A percentile compares a stretch with the other conserved stretches of the same genome.
Evolutionary conservation across 176 grass and related monocot species (phyloP).

Genomic region (Carex parvula): DNA sequence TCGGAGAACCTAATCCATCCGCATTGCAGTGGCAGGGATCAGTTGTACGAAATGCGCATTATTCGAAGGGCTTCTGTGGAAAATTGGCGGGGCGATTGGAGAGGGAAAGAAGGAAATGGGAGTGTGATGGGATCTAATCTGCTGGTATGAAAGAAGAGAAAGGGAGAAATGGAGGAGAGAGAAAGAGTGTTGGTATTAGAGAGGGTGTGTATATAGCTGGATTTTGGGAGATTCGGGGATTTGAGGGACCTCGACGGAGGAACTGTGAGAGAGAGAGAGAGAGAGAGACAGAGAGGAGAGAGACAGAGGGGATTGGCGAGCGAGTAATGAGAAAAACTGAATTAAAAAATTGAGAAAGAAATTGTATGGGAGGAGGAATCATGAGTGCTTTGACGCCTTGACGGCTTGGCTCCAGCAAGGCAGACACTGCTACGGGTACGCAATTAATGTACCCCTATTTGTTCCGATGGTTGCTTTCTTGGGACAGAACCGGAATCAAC

Average conservation of each 20-base stretch:
- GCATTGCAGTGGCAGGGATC: background rate
- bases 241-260: background rate
- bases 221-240: conserved; percentile 18
- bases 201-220: conserved; percentile 12
- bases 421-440: background rate
- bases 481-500: background rate
- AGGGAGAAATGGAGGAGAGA: background rate
- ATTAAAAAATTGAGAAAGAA: conserved; percentile 9
- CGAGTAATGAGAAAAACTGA: background rate
- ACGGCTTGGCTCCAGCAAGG: conserved; percentile 21
- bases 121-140: conserved; percentile 14
- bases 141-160: conserved; percentile 5
- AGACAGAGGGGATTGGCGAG: background rate
- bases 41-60: conserved; percentile 10
- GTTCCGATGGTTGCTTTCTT: background rate
- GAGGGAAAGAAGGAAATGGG: conserved; percentile 31
- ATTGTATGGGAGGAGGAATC: conserved; percentile 11
- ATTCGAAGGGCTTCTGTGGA: background rate
- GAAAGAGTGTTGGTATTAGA: conserved; percentile 22
- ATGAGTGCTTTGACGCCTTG: conserved; percentile 15
- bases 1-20: conserved; percentile 21
- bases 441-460: conserved; percentile 6
- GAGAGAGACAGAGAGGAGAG: too few relatives aligned
- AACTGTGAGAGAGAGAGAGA: conserved; percentile 9
- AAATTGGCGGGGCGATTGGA: conserved; percentile 27